Conservation (phyloP, 2,329 filamentous ascomycete genomes). For the Rhexocercosporidium sp. region DNA sequence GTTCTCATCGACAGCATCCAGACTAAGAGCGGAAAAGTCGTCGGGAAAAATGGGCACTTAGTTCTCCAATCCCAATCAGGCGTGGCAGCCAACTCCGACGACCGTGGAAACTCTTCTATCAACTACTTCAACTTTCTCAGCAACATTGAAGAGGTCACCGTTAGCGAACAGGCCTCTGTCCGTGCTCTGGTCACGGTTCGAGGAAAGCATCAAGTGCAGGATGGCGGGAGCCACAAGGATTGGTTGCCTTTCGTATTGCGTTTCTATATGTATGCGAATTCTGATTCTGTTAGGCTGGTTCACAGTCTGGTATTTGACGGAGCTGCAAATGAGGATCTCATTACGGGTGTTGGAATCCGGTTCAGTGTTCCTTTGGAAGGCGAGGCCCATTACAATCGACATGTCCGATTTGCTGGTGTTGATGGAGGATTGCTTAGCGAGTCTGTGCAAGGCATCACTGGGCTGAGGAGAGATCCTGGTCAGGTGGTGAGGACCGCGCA, state of each 20-base stretch:
- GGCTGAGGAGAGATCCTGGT: slow-evolving; percentile 60
- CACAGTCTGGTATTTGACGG: slow-evolving; percentile 63
- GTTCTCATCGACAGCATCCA: slow-evolving; percentile 27
- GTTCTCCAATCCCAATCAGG: slow-evolving; percentile 58
- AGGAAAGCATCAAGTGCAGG: slow-evolving; percentile 36
- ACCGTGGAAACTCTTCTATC: slow-evolving; percentile 43
- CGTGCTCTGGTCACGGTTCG: slow-evolving; percentile 52
- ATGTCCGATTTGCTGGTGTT: slow-evolving; percentile 60
- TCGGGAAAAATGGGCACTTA: slow-evolving; percentile 50
- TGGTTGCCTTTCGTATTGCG: slow-evolving; percentile 61
- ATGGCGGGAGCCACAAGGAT: slow-evolving; percentile 45
- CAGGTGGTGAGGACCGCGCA: slow-evolving; percentile 54
- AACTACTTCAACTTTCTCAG: slow-evolving; percentile 54
- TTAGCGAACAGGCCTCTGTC: slow-evolving; percentile 48
- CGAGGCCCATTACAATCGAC: slow-evolving; percentile 62
- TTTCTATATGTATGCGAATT: slow-evolving; percentile 64
- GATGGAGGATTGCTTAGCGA: slow-evolving; percentile 62
- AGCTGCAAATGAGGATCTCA: slow-evolving; percentile 54
- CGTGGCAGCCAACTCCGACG: slow-evolving; percentile 42
- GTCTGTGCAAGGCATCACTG: slow-evolving; percentile 64
- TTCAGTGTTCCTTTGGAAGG: slow-evolving; percentile 59
- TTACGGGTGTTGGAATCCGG: slow-evolving; percentile 58
- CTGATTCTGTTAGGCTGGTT: slow-evolving; percentile 58
- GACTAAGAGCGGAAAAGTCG: slow-evolving; percentile 25
- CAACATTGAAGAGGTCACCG: slow-evolving; percentile 55